These are phyloP conservation scores for Neocucurbitaria cava DNA, from an alignment of 2,329 filamentous ascomycete genomes.

Conservation along the genomic window DNA sequence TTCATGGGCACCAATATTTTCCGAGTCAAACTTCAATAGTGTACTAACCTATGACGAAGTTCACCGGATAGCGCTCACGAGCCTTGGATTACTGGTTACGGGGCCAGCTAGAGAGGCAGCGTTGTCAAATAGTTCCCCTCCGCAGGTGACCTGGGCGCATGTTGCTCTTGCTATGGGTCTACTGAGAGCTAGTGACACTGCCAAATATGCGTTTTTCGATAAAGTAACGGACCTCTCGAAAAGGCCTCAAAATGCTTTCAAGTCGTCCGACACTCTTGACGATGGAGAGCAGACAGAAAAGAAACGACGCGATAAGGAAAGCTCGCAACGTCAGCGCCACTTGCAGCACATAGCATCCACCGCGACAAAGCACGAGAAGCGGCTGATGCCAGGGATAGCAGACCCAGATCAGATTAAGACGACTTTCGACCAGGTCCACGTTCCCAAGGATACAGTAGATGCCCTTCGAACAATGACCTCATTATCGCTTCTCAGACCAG, in stretches of 20 bases:
- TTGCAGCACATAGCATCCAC: constrained; percentile 48
- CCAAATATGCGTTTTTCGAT: constrained; percentile 52
- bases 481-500: constrained; percentile 82
- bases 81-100: constrained; percentile 53
- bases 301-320: constrained; percentile 18
- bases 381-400: constrained; percentile 80
- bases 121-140: constrained; percentile 3
- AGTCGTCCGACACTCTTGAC: constrained; percentile 4
- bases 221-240: constrained; percentile 10
- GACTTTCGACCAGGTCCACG: constrained; percentile 87
- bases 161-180: constrained; percentile 52
- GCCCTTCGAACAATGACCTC: constrained; percentile 89
- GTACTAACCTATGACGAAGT: constrained; percentile 68
- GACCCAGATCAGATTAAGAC: constrained; percentile 82
- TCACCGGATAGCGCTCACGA: constrained; percentile 64
- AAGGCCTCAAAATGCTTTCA: constrained; percentile 8
- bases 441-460: constrained; percentile 80
- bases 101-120: constrained; percentile 15
- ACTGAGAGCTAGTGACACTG: constrained; percentile 55
- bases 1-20: constrained; percentile 30
- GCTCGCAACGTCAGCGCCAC: constrained; percentile 59
- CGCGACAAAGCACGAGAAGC: constrained; percentile 78
- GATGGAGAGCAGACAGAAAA: constrained; percentile 13
- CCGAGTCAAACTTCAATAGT: constrained; percentile 48
- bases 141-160: constrained; percentile 49